Evolutionary conservation across 2,329 filamentous ascomycete genomes (phyloP).

Genomic region (Diatrype stigma): DNA sequence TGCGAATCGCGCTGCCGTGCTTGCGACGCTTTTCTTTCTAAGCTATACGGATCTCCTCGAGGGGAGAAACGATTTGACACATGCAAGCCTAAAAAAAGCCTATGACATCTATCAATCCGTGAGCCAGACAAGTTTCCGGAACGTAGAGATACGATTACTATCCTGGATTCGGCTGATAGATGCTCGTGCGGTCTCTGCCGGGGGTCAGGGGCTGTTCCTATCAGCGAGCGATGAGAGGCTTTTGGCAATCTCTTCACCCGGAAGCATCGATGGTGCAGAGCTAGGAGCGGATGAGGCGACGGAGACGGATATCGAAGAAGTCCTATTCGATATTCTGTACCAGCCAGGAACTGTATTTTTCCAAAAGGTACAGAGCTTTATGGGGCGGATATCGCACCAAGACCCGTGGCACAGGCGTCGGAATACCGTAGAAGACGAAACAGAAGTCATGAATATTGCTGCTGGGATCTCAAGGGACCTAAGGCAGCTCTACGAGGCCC

Average conservation of each 20-base stretch:
- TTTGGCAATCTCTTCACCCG: slow-evolving; percentile 39
- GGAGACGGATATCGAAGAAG: slow-evolving; percentile 41
- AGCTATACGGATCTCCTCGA: slow-evolving; percentile 49
- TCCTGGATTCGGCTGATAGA: slow-evolving; percentile 54
- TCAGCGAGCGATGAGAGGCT: slow-evolving; percentile 43
- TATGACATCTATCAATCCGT: slow-evolving; percentile 43
- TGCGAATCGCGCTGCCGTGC: slow-evolving; percentile 25
- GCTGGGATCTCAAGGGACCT: slow-evolving; percentile 47
- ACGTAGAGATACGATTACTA: slow-evolving; percentile 43
- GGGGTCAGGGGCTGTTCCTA: slow-evolving; percentile 51
- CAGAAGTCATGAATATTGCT: slow-evolving; percentile 52
- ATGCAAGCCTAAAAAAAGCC: slow-evolving; percentile 45
- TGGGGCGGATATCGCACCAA: slow-evolving; percentile 52
- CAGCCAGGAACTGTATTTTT: slow-evolving; percentile 54
- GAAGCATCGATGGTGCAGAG: slow-evolving; percentile 31
- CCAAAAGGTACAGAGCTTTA: slow-evolving; percentile 54
- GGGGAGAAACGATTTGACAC: slow-evolving; percentile 39
- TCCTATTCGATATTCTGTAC: slow-evolving; percentile 50
- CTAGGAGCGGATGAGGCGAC: slow-evolving; percentile 15
- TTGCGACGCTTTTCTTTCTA: slow-evolving; percentile 50
- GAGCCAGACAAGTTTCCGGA: slow-evolving; percentile 31
- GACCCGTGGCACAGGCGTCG: slow-evolving; percentile 53
- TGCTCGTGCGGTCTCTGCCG: slow-evolving; percentile 50
- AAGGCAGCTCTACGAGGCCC: slow-evolving; percentile 43
- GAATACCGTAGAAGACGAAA: slow-evolving; percentile 54